Percentiles rank a stretch among this genome's conserved stretches.
Evolutionary conservation across 331 rosid species (phyloP).

Genomic region (Cucumis variabilis): DNA sequence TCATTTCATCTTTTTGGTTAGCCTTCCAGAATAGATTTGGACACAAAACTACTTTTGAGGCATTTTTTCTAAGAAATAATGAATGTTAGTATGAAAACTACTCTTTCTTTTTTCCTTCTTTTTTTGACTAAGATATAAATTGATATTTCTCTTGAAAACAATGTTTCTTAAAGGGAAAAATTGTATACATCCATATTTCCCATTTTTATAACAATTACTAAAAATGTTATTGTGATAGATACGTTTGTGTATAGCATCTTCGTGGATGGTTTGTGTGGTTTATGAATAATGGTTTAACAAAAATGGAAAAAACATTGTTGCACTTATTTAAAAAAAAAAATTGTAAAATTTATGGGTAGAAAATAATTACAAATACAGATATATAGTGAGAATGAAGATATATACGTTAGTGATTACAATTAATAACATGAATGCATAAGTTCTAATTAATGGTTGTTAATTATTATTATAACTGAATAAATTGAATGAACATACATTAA

Average conservation of each 20-base stretch:
- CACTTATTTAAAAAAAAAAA: neutral
- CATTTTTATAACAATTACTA: too few species aligned
- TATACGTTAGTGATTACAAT: neutral
- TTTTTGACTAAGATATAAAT: neutral
- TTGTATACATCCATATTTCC: too few species aligned
- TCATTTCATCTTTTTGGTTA: neutral
- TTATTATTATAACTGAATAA: neutral
- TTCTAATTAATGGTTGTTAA: neutral
- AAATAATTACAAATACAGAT: neutral
- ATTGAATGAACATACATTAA: neutral
- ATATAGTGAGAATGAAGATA: neutral
- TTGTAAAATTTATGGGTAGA: neutral
- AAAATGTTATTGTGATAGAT: too few species aligned
- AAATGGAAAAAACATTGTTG: too few species aligned
- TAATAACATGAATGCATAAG: neutral
- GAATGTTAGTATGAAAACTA: neutral
- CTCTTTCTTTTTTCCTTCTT: neutral
- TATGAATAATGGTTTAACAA: neutral
- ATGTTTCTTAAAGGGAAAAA: too few species aligned
- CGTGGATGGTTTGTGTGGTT: neutral
- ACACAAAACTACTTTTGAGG: neutral
- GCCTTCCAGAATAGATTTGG: neutral
- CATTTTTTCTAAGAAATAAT: neutral
- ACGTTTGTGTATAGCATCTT: too few species aligned
- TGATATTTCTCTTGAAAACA: neutral